Evolutionary conservation across 805 yeast species (phyloP), one percentile per base, ranked within the genome.

Genomic region (Sungouiozyma intestinalis): DNA sequence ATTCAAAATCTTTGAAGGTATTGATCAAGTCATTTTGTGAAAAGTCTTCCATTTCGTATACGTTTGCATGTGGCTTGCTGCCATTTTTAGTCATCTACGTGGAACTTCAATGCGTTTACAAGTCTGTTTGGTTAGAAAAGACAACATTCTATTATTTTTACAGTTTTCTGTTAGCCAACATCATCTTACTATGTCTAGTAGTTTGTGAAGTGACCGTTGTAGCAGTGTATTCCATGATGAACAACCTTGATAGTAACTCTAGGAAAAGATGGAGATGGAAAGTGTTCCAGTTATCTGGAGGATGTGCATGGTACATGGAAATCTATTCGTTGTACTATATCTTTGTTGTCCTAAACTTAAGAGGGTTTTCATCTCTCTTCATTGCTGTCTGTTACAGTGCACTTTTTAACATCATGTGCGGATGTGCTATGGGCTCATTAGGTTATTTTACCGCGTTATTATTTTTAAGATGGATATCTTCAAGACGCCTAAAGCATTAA

Each of bases 21-120:
- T 35, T 13, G 7, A 15, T 13, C 2, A 37, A 5, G n/a, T 40
- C 17, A 20, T 33, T 9, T 41, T 42, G 39, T 35, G 45, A 15
- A 34, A 45, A 15, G 40, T 40, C 4, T 5, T 39, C 29, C 6
- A 24, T 24, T 4, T 27, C 45, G 17, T 27, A 43, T 18, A 29
- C 41, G 2, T 33, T 45, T 16, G 19, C 24, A 3, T 21, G 81
- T 51, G 95, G 95, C 2, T 39, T 79, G 16, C 70, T 83, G 39
- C 94, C 95, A 31, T 86, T 85, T 55, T 78, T 81, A 15, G 77
- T 85, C 11, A 78, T 84, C n/a, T 81, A 80, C 55, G 86, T 83
- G 42, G 95, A 86, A 55, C 65, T 86, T 45, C 63, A 77, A 42
- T 81, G 78, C 58, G 71, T 85, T 21, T 78, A 82, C 65, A 77